A percentile compares a stretch with the other conserved stretches of the same genome.
These are phyloP conservation scores for Metschnikowia chrysomelidarum DNA, from an alignment of 805 yeast species.

Conservation along the genomic window DNA sequence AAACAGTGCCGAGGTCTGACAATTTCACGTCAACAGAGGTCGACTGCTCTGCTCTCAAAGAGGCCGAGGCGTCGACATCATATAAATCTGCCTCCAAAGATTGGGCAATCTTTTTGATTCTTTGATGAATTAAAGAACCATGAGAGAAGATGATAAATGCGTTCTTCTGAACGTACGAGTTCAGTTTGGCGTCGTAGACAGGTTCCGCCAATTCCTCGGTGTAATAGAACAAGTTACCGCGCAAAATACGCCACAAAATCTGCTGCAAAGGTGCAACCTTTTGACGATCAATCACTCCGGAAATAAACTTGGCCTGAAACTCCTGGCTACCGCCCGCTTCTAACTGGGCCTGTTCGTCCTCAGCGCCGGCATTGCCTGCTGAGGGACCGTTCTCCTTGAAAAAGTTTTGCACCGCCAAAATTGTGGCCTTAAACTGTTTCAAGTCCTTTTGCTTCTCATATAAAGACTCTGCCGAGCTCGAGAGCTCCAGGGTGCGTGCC, in stretches of 20 bases:
- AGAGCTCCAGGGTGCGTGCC: conserved; percentile 68
- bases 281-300: conserved; percentile 79
- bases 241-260: conserved; percentile 85
- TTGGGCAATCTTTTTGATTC: conserved; percentile 81
- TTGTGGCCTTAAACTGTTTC: conserved; percentile 62
- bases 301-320: conserved; percentile 48
- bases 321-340: conserved; percentile 33
- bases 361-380: conserved; percentile 29
- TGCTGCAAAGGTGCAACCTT: conserved; percentile 72
- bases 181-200: conserved; percentile 59
- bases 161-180: conserved; percentile 63
- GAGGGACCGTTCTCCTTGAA: conserved; percentile 30
- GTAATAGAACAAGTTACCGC: conserved; percentile 86
- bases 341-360: conserved; percentile 37
- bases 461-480: conserved; percentile 64
- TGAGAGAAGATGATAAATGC: conserved; percentile 90
- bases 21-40: conserved; percentile 26
- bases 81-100: conserved; percentile 83
- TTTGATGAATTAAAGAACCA: conserved; percentile 69
- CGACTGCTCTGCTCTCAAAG: conserved; percentile 31
- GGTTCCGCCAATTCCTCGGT: conserved; percentile 70
- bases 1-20: conserved; percentile 34
- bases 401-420: conserved; percentile 37
- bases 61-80: conserved; percentile 47
- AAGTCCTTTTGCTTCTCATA: conserved; percentile 61